A percentile compares a stretch with the other conserved stretches of the same genome.
Evolutionary conservation across 1,284 basidiomycete species (phyloP).

Genomic region (Ceratobasidium sp.): DNA sequence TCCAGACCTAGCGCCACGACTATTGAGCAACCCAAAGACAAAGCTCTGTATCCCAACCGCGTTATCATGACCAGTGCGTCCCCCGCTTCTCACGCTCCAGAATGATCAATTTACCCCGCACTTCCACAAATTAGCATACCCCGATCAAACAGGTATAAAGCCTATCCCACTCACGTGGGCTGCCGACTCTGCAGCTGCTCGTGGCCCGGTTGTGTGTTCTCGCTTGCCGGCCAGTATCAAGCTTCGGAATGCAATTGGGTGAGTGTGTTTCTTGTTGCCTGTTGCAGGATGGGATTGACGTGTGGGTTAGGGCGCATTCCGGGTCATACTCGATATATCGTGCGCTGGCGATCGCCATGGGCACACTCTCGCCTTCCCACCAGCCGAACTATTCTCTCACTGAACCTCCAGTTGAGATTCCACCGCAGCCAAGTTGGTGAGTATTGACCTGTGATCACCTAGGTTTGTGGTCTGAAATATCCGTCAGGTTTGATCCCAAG

Average conservation of each 20-base stretch:
- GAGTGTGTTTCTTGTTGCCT: not conserved
- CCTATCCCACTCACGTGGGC: slow-evolving; percentile 87
- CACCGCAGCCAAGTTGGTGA: slow-evolving; percentile 79
- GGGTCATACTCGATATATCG: slow-evolving; percentile 96
- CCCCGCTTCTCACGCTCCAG: slow-evolving; percentile 19
- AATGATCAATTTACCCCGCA: slow-evolving; percentile 2
- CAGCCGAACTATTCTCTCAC: slow-evolving; percentile 88
- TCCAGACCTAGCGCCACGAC: slow-evolving; percentile 42
- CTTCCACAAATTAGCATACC: slow-evolving; percentile 60
- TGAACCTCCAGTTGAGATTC: slow-evolving; percentile 86
- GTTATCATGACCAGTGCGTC: slow-evolving; percentile 77
- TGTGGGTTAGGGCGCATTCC: slow-evolving; percentile 66
- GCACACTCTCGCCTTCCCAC: slow-evolving; percentile 82
- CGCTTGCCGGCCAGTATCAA: slow-evolving; percentile 86
- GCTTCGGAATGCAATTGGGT: slow-evolving; percentile 88
- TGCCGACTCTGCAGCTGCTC: slow-evolving; percentile 64
- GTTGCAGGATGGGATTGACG: slow-evolving; percentile 2
- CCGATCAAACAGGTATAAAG: slow-evolving; percentile 73
- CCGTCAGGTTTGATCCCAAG: slow-evolving; percentile 58
- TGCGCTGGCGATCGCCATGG: slow-evolving; percentile 90
- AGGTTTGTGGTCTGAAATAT: not conserved
- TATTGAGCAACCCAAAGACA: slow-evolving; percentile 71
- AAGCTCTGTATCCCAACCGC: slow-evolving; percentile 73
- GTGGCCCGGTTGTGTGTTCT: slow-evolving; percentile 90
- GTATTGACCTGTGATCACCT: not conserved